phyloP scores from a whole-genome alignment of 108 stramenopile genomes.

The Nannochloropsis granulata region DNA sequence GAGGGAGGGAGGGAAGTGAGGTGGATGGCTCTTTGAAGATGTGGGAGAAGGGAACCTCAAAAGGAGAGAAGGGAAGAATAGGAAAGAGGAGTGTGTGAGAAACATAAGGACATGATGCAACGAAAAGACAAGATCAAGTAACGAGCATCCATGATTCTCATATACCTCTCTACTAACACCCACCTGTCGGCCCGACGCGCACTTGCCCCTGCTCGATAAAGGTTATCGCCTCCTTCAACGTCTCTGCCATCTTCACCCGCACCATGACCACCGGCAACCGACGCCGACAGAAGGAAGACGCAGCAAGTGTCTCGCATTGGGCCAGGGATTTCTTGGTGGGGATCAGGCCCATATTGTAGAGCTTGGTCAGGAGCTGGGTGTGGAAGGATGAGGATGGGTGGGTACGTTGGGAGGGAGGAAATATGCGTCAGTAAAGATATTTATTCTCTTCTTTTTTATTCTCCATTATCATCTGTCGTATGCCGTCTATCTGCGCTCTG shows the following conservation, averaged over 20 bases:
- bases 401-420: not conserved
- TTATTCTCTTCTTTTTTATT: too few relatives aligned
- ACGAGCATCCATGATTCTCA: too few relatives aligned
- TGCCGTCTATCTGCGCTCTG: too few relatives aligned
- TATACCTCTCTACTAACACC: not conserved
- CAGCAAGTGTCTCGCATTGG: slow-evolving; percentile 79
- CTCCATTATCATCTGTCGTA: too few relatives aligned
- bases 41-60: too few relatives aligned
- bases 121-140: too few relatives aligned
- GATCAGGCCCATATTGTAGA: slow-evolving; percentile 73
- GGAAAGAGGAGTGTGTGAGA: too few relatives aligned
- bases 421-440: too few relatives aligned
- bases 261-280: slow-evolving; percentile 97
- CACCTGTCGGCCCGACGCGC: slow-evolving; percentile 73
- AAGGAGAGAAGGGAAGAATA: too few relatives aligned
- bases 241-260: slow-evolving; percentile 89
- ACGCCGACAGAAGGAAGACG: slow-evolving; percentile 75
- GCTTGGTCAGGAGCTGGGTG: slow-evolving; percentile 70
- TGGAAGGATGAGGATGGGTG: not conserved
- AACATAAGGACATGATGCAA: too few relatives aligned
- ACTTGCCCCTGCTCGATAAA: slow-evolving; percentile 96
- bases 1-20: not conserved
- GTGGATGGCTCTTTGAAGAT: not conserved
- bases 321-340: slow-evolving; percentile 60
- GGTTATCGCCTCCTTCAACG: slow-evolving; percentile 71